Base-by-base conservation (phyloP, 345 rosid genomes). In the Ceriops zippeliana region DNA sequence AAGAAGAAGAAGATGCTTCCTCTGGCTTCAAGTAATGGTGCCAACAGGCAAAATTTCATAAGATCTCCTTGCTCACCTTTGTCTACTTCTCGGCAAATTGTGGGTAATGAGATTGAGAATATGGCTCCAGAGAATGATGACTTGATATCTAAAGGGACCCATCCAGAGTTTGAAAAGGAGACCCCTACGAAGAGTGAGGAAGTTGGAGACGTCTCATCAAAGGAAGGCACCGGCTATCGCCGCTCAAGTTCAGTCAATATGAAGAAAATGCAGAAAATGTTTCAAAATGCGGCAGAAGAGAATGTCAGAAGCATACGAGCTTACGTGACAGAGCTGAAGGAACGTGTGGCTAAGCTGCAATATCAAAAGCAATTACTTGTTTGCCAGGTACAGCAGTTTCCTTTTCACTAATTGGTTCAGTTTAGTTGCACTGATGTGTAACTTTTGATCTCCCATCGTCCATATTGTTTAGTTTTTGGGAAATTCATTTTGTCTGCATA, bases 361-460 rank as follows among this genome's bases (percentile, higher is more conserved):
- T 96, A 96, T 81, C 98, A 96, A 81, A 96, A 96, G 85, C 99
- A 96, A 75, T 89, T 96, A n/a, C 98, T 96, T 73, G 99, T 96
- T 82, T 87, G 96, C 78, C 99, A 93, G 98, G 98, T 90, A 75
- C 20, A 46, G 10, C 47, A 5, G 6, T 28, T 52, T 63, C n/a
- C 38, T 21, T n/a, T 61, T 10, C 22, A 17, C 1, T 22, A 56
- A 56, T 6, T 56, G 30, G 22, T 3, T 24, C 24, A 11, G 24
- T 21, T 21, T 13, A 56, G 26, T 56, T 56, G 49, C 59, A 56
- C 26, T 11, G 59, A n/a, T 54, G 8, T 6, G 13, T 22, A 52
- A 53, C 19, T 19, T 61, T 24, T 24, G 32, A 16, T 32, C 30
- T 51, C 11, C 46, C 49, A 13, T 42, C 19, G 4, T 42, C 16